A percentile compares a stretch with the other conserved stretches of the same genome.
Conservation (phyloP, 2,329 filamentous ascomycete genomes). For the Diaporthe sp. region DNA sequence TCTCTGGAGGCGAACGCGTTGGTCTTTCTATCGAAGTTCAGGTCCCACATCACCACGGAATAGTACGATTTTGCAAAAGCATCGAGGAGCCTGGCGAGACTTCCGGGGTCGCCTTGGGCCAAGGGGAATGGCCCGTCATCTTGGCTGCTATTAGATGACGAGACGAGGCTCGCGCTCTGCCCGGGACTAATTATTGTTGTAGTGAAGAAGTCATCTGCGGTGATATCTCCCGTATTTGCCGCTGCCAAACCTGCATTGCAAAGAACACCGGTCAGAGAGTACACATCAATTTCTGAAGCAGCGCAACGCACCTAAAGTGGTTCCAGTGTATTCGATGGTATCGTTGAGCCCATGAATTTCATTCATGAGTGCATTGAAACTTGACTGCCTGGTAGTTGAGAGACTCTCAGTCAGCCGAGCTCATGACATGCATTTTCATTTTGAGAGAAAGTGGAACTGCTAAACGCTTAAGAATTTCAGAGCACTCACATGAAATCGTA, state of each 20-base stretch:
- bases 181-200: slow-evolving; percentile 27
- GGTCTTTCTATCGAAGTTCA: slow-evolving; percentile 4
- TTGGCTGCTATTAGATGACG: background rate
- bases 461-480: too few relatives aligned
- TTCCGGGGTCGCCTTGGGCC: slow-evolving; percentile 10
- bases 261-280: background rate
- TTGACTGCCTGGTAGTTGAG: slow-evolving; percentile 5
- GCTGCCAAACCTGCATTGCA: background rate
- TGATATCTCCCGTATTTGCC: slow-evolving; percentile 16
- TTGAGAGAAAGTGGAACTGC: too few relatives aligned
- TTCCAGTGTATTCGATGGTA: slow-evolving; percentile 30
- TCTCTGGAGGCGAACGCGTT: slow-evolving; percentile 25
- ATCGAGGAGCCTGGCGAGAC: slow-evolving; percentile 23
- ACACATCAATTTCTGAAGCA: too few relatives aligned
- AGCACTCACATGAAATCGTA: slow-evolving; percentile 35
- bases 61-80: slow-evolving; percentile 35
- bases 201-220: slow-evolving; percentile 32
- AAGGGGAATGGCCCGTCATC: slow-evolving; percentile 6
- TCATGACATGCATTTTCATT: too few relatives aligned
- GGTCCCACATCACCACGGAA: slow-evolving; percentile 35
- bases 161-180: slow-evolving; percentile 22
- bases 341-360: slow-evolving; percentile 25
- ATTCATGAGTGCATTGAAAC: slow-evolving; percentile 15
- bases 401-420: background rate
- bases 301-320: slow-evolving; percentile 12